Conservation (phyloP, 169 alveolate genomes). For the Plasmodium malariae region DNA sequence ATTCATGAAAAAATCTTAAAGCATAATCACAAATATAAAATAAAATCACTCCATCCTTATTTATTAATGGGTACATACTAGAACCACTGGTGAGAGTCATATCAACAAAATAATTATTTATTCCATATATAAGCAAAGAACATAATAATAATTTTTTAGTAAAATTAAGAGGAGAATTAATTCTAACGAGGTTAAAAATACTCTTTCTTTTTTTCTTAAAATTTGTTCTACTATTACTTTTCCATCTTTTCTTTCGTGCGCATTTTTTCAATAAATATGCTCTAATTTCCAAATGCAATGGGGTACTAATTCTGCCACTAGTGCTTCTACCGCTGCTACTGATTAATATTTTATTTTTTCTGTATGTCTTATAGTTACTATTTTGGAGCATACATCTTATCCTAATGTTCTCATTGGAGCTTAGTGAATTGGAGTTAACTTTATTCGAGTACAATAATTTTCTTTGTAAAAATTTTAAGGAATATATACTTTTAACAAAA, state of each 20-base stretch:
- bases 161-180: constrained; percentile 32
- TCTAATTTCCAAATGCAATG: neutral
- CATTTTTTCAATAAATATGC: constrained; percentile 3
- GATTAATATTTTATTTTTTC: constrained; percentile 9
- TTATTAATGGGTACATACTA: constrained; percentile 75
- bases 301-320: no score
- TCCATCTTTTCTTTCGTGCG: constrained; percentile 9
- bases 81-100: constrained; percentile 79
- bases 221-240: neutral
- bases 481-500: constrained; percentile 14
- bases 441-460: constrained; percentile 7
- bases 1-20: constrained; percentile 21
- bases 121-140: constrained; percentile 36
- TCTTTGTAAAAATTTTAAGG: constrained; percentile 10
- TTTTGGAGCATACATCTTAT: neutral
- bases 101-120: constrained; percentile 69
- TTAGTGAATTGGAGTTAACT: constrained; percentile 3
- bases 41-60: constrained; percentile 72
- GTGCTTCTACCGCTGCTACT: no score
- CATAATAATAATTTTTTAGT: constrained; percentile 54
- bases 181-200: constrained; percentile 14
- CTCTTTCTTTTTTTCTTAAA: constrained; percentile 1
- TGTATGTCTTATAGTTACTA: neutral
- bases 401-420: constrained; percentile 3
- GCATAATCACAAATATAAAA: constrained; percentile 69